Evolutionary conservation across 1,284 basidiomycete genomes (phyloP).

Genomic region (Volvariella volvacea): DNA sequence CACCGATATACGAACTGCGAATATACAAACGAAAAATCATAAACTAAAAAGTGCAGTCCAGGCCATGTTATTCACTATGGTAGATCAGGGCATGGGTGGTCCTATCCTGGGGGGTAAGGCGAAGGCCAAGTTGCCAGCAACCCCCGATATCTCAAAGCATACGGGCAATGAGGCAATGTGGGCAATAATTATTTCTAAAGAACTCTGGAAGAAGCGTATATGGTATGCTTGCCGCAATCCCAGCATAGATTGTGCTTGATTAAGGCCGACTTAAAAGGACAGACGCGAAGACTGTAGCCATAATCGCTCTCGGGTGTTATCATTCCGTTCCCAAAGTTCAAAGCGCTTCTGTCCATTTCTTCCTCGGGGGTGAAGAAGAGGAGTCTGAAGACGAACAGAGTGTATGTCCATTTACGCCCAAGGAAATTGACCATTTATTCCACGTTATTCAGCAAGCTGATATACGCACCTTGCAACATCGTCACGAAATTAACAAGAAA

Average conservation of each 20-base stretch:
- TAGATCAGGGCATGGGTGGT: constrained; percentile 84
- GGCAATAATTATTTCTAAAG: constrained; percentile 93
- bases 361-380: constrained; percentile 79
- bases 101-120: constrained; percentile 80
- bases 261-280: constrained; percentile 43
- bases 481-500: constrained; percentile 86
- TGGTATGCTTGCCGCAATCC: constrained; percentile 49
- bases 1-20: constrained; percentile 92
- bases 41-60: constrained; percentile 96
- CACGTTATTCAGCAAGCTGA: constrained; percentile 44
- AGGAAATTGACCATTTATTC: not conserved
- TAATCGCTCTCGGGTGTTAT: constrained; percentile 88
- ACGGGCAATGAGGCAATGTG: constrained; percentile 90
- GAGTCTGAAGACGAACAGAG: constrained; percentile 65
- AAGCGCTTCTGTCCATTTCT: constrained; percentile 95
- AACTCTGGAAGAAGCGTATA: constrained; percentile 91
- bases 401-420: constrained; percentile 23
- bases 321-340: constrained; percentile 95
- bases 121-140: constrained; percentile 47
- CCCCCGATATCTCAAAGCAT: constrained; percentile 34
- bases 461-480: constrained; percentile 73
- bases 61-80: constrained; percentile 93
- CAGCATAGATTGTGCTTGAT: constrained; percentile 8
- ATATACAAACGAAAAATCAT: constrained; percentile 86
- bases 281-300: constrained; percentile 91